phyloP scores from a whole-genome alignment of 495 filamentous ascomycete species.

The Penicillium flavigenum region DNA sequence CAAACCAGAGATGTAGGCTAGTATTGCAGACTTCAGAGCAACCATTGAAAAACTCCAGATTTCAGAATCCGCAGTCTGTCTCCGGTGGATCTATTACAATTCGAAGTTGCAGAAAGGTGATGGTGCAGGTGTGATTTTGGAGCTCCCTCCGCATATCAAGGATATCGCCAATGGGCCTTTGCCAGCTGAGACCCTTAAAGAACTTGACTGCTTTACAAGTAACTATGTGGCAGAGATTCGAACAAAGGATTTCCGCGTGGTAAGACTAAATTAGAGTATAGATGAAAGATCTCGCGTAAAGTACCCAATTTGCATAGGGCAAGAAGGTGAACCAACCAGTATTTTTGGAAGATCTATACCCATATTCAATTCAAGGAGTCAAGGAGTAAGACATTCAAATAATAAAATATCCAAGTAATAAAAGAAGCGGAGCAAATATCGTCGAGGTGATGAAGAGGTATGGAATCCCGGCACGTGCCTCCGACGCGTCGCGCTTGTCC shows the following conservation, averaged over 20 bases:
- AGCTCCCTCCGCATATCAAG: constrained; percentile 30
- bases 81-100: constrained; percentile 39
- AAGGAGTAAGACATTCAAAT: constrained; percentile 6
- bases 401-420: background rate
- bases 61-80: constrained; percentile 26
- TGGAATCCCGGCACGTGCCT: constrained; percentile 30
- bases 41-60: constrained; percentile 20
- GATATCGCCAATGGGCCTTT: constrained; percentile 34
- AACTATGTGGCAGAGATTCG: background rate
- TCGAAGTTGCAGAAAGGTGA: constrained; percentile 31
- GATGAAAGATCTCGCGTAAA: background rate
- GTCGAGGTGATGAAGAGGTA: constrained; percentile 31
- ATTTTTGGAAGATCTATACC: background rate
- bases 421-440: constrained; percentile 4
- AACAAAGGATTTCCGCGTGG: background rate
- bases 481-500: constrained; percentile 29
- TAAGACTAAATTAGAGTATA: background rate
- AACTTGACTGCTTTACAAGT: constrained; percentile 15
- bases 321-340: background rate
- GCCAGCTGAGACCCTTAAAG: constrained; percentile 20
- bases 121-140: constrained; percentile 29
- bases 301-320: background rate
- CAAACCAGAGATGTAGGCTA: constrained; percentile 10
- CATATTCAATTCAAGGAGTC: background rate
- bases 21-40: constrained; percentile 19